phyloP scores from a whole-genome alignment of 768 basidiomycete species.

The Pleurotus salmoneostramineus region DNA sequence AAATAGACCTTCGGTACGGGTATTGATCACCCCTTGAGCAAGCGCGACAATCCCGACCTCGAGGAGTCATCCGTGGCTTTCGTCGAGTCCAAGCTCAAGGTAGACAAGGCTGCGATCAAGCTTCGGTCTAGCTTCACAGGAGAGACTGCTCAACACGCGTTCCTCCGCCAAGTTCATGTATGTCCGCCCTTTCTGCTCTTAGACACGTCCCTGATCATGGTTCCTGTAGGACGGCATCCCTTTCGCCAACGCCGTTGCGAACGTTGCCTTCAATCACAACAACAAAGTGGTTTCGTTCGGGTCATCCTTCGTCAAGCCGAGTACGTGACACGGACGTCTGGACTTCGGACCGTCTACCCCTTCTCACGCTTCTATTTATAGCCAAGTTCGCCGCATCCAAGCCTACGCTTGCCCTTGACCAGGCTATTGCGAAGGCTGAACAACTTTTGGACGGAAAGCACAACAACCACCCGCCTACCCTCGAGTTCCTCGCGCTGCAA shows the following conservation, averaged over 20 bases:
- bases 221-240: slow-evolving; percentile 22
- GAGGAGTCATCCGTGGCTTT: slow-evolving; percentile 22
- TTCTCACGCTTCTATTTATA: slow-evolving; percentile 2
- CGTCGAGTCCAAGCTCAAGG: slow-evolving; percentile 17
- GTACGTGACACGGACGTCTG: slow-evolving; percentile 17
- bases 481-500: slow-evolving; percentile 36
- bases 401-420: slow-evolving; percentile 28
- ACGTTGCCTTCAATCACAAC: slow-evolving; percentile 36
- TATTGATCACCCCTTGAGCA: slow-evolving; percentile 24
- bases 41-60: slow-evolving; percentile 17
- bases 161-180: slow-evolving; percentile 22
- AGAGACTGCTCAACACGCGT: slow-evolving; percentile 20
- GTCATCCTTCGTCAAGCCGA: slow-evolving; percentile 40
- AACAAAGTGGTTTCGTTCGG: slow-evolving; percentile 39
- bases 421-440: slow-evolving; percentile 34
- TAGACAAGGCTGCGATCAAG: slow-evolving; percentile 15
- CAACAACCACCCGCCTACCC: slow-evolving; percentile 31
- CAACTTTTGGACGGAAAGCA: slow-evolving; percentile 30
- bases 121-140: slow-evolving; percentile 22
- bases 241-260: slow-evolving; percentile 37
- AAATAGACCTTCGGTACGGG: slow-evolving; percentile 25
- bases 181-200: not conserved
- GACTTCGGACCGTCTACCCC: too few species aligned
- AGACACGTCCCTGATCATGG: not conserved
- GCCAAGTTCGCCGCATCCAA: slow-evolving; percentile 26